These are phyloP conservation scores for Fonsecaea nubica DNA, from an alignment of 2,329 filamentous ascomycete genomes.

Conservation along the genomic window DNA sequence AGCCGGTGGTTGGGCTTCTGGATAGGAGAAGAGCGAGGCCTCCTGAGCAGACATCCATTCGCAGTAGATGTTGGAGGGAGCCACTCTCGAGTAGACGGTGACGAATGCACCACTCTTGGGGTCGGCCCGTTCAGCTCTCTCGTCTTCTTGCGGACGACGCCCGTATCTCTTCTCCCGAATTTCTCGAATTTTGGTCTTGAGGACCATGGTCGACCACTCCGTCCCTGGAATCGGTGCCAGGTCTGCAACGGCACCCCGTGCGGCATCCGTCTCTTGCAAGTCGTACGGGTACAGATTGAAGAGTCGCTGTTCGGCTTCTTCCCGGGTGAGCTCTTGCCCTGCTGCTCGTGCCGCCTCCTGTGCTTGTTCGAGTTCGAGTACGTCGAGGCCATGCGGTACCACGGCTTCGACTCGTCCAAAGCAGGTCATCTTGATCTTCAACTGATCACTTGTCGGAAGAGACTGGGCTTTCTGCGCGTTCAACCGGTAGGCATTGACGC, in stretches of 20 bases:
- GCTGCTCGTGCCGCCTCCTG: conserved; percentile 4
- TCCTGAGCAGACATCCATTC: conserved; percentile 22
- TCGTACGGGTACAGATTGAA: conserved; percentile 27
- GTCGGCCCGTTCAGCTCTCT: neutral
- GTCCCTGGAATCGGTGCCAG: conserved; percentile 21
- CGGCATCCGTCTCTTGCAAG: conserved; percentile 22
- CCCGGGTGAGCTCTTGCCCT: conserved; percentile 12
- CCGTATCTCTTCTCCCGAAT: neutral
- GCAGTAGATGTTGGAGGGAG: conserved; percentile 33
- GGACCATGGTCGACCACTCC: conserved; percentile 23
- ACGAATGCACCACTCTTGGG: conserved; percentile 30
- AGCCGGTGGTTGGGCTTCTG: neutral
- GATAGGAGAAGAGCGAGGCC: neutral
- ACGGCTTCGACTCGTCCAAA: conserved; percentile 36
- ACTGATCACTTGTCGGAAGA: neutral
- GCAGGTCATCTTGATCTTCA: conserved; percentile 37
- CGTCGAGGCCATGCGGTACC: conserved; percentile 22
- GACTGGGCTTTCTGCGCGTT: neutral
- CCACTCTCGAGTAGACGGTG: conserved; percentile 28
- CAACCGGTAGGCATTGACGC: conserved; percentile 25
- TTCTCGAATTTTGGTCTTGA: conserved; percentile 7
- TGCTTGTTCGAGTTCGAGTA: conserved; percentile 16
- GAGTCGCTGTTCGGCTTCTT: conserved; percentile 18
- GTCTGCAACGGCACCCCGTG: conserved; percentile 12
- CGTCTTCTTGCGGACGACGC: neutral